phyloP scores from a whole-genome alignment of 2,329 filamentous ascomycete genomes.

The Calonectria ilicicola region DNA sequence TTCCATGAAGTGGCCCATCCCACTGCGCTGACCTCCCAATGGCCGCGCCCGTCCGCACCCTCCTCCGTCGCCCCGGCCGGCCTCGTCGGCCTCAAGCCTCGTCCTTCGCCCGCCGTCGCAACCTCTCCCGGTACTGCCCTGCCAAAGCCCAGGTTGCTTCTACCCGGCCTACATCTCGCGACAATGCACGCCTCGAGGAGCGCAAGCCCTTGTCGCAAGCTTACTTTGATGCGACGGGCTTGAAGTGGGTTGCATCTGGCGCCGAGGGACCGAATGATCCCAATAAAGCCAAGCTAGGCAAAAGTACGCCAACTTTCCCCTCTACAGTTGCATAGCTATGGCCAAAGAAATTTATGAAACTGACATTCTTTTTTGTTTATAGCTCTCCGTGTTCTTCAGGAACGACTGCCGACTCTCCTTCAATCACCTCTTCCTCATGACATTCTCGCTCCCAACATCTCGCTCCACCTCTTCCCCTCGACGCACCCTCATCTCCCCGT shows the following conservation, averaged over 20 bases:
- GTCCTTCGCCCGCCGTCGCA: slow-evolving; percentile 35
- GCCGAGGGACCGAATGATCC: slow-evolving; percentile 59
- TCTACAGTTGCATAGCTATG: not conserved
- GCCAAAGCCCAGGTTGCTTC: slow-evolving; percentile 44
- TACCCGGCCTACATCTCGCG: slow-evolving; percentile 2
- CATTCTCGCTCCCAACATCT: slow-evolving; percentile 80
- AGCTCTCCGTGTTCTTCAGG: slow-evolving; percentile 75
- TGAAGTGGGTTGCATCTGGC: slow-evolving; percentile 41
- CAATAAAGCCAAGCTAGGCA: slow-evolving; percentile 73
- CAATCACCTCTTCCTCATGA: slow-evolving; percentile 78
- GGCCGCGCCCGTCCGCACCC: slow-evolving; percentile 48
- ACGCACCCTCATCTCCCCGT: slow-evolving; percentile 90
- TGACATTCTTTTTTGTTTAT: slow-evolving; percentile 19
- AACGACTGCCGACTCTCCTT: slow-evolving; percentile 74
- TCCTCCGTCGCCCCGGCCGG: slow-evolving; percentile 40
- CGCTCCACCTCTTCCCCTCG: slow-evolving; percentile 76
- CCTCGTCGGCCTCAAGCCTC: slow-evolving; percentile 29
- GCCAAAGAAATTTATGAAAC: not conserved
- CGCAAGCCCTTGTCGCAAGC: slow-evolving; percentile 37
- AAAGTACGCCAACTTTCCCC: slow-evolving; percentile 64
- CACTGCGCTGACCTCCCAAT: slow-evolving; percentile 46
- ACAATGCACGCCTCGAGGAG: slow-evolving; percentile 21
- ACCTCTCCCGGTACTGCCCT: slow-evolving; percentile 45
- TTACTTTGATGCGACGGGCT: slow-evolving; percentile 49
- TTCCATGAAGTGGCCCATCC: slow-evolving; percentile 39